phyloP scores from a whole-genome alignment of 768 basidiomycete genomes.

The Amanita brunnescens region DNA sequence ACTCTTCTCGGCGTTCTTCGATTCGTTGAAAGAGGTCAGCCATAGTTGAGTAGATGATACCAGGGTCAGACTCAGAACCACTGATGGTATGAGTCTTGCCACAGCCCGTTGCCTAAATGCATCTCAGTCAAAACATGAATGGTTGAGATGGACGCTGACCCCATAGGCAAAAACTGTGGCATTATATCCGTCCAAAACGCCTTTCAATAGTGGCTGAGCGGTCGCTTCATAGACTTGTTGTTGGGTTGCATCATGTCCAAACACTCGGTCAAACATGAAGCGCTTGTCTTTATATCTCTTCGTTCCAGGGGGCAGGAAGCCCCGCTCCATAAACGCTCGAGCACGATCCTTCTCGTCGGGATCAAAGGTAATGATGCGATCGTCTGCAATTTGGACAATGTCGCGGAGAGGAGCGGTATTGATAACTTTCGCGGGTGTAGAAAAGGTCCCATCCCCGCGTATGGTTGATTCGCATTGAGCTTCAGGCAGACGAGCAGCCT shows the following conservation, averaged over 20 bases:
- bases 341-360: constrained; percentile 84
- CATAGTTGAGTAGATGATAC: constrained; percentile 96
- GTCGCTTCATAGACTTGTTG: constrained; percentile 84
- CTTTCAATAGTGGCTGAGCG: constrained; percentile 73
- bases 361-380: constrained; percentile 93
- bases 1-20: constrained; percentile 77
- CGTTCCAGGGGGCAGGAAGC: constrained; percentile 77
- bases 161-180: constrained; percentile 99
- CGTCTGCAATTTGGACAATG: constrained; percentile 85
- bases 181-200: constrained; percentile 90
- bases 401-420: constrained; percentile 57
- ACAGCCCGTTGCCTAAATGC: constrained; percentile 91
- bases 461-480: constrained; percentile 60
- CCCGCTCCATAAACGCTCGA: constrained; percentile 73
- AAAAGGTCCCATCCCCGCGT: constrained; percentile 80
- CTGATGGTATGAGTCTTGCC: constrained; percentile 99
- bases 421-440: constrained; percentile 50
- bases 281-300: constrained; percentile 95
- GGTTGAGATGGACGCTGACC: constrained; percentile 39
- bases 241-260: constrained; percentile 73
- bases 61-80: constrained; percentile 79
- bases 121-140: constrained; percentile 5
- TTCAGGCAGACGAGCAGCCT: constrained; percentile 78
- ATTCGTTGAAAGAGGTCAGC: constrained; percentile 93
- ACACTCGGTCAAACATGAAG: constrained; percentile 96